Percentiles rank a stretch among this genome's conserved stretches.
These are phyloP conservation scores for Knufia fluminis DNA, from an alignment of 2,329 filamentous ascomycete species.

Conservation along the genomic window DNA sequence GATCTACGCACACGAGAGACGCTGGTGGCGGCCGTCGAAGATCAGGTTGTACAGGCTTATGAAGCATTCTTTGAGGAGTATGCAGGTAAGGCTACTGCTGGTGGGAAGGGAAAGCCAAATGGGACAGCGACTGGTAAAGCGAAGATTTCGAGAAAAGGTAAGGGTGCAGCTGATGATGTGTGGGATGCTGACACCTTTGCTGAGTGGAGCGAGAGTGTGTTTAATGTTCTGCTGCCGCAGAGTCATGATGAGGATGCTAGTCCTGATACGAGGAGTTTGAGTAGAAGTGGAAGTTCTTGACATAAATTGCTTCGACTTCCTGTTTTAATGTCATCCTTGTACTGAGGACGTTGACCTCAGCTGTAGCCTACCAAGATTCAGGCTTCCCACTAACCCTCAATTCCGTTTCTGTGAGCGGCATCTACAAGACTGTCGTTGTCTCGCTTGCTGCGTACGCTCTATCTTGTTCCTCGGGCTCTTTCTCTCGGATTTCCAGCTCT, in stretches of 20 bases:
- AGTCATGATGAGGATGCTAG: constrained; percentile 25
- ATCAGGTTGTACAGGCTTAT: constrained; percentile 53
- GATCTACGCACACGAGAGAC: constrained; percentile 58
- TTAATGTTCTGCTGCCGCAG: constrained; percentile 34
- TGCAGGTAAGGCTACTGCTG: constrained; percentile 29
- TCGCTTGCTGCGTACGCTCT: too few species aligned
- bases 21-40: constrained; percentile 56
- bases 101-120: constrained; percentile 13
- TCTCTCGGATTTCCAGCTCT: too few species aligned
- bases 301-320: neutral
- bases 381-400: too few species aligned
- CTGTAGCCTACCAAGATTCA: too few species aligned
- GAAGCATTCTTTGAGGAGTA: constrained; percentile 54
- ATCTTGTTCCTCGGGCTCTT: too few species aligned
- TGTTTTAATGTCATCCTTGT: too few species aligned
- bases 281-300: constrained; percentile 16
- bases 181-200: constrained; percentile 58
- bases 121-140: constrained; percentile 25
- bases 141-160: constrained; percentile 43
- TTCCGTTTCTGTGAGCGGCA: too few species aligned
- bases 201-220: constrained; percentile 52
- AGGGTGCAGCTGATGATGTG: constrained; percentile 51
- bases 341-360: too few species aligned
- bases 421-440: too few species aligned
- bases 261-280: constrained; percentile 21